Percentiles rank a stretch among this genome's conserved stretches.
phyloP scores from a whole-genome alignment of 768 basidiomycete species.

The Omphalotus guepiniiformis region DNA sequence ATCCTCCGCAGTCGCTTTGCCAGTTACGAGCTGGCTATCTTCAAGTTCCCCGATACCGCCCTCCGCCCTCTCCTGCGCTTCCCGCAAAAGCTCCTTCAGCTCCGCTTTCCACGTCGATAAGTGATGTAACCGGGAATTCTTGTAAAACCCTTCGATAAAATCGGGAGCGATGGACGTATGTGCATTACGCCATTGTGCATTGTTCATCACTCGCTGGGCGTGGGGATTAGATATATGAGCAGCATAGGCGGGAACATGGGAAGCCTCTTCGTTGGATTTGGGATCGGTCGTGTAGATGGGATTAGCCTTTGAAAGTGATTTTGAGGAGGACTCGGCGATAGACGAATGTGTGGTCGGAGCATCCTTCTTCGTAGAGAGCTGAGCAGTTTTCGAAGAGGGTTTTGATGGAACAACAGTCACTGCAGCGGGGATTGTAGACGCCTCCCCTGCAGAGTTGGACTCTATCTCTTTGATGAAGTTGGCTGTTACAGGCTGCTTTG shows the following conservation, averaged over 20 bases:
- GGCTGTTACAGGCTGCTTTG: too few relatives aligned
- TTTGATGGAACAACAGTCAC: too few relatives aligned
- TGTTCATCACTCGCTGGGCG: conserved; percentile 76
- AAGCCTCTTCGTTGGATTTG: conserved; percentile 35
- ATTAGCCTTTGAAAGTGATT: conserved; percentile 5
- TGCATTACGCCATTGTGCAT: conserved; percentile 80
- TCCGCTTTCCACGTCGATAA: conserved; percentile 92
- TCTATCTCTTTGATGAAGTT: too few relatives aligned
- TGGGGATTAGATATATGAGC: conserved; percentile 61
- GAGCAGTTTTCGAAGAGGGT: neutral
- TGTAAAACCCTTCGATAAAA: conserved; percentile 82
- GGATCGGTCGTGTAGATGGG: conserved; percentile 40
- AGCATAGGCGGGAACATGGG: conserved; percentile 61
- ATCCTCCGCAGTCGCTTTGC: conserved; percentile 11
- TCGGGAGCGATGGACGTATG: conserved; percentile 84
- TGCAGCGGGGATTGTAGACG: too few relatives aligned
- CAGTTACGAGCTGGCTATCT: conserved; percentile 29
- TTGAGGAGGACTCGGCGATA: neutral
- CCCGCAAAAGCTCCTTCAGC: conserved; percentile 69
- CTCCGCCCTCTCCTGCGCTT: conserved; percentile 74
- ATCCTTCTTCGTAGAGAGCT: too few relatives aligned
- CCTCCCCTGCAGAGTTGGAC: too few relatives aligned
- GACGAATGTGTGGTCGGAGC: neutral
- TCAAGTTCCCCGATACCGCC: conserved; percentile 15
- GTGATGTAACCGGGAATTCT: conserved; percentile 90